These are phyloP conservation scores for Letharia columbiana DNA, from an alignment of 495 filamentous ascomycete genomes.

Conservation along the genomic window DNA sequence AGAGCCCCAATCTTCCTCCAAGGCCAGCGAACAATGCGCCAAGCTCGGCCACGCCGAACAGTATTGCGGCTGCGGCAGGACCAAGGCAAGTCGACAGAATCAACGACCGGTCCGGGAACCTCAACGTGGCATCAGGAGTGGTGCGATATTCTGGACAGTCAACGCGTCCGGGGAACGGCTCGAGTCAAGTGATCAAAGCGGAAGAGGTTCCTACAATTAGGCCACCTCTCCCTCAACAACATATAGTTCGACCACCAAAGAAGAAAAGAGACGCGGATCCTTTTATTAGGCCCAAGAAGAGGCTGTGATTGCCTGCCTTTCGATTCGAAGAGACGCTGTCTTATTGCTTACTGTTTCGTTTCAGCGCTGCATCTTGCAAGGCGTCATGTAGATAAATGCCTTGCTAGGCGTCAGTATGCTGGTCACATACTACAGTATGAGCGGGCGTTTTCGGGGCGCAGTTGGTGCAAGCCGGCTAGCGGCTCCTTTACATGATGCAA, in stretches of 20 bases:
- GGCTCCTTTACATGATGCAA: background rate
- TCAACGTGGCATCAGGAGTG: background rate
- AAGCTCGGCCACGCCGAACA: conserved; percentile 19
- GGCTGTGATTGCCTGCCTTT: conserved; percentile 20
- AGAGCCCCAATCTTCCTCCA: background rate
- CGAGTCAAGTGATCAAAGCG: conserved; percentile 14
- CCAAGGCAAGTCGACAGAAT: background rate
- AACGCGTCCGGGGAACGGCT: conserved; percentile 23
- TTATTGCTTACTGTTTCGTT: background rate
- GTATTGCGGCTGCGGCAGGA: background rate
- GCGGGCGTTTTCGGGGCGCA: background rate
- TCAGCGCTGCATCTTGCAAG: conserved; percentile 7
- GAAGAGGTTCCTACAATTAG: background rate
- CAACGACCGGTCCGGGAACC: background rate
- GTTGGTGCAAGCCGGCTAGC: background rate
- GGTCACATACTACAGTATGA: conserved; percentile 3
- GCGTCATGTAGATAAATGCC: background rate
- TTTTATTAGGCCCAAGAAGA: conserved; percentile 45
- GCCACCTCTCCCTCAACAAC: conserved; percentile 9
- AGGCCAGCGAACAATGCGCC: conserved; percentile 13
- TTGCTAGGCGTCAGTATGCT: conserved; percentile 2
- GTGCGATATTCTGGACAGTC: background rate
- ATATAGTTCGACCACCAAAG: conserved; percentile 29
- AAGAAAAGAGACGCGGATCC: conserved; percentile 44
- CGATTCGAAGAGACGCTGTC: background rate